Evolutionary conservation across 148 eudicot genomes (phyloP).

Genomic region (Camellia lanceoleosa): DNA sequence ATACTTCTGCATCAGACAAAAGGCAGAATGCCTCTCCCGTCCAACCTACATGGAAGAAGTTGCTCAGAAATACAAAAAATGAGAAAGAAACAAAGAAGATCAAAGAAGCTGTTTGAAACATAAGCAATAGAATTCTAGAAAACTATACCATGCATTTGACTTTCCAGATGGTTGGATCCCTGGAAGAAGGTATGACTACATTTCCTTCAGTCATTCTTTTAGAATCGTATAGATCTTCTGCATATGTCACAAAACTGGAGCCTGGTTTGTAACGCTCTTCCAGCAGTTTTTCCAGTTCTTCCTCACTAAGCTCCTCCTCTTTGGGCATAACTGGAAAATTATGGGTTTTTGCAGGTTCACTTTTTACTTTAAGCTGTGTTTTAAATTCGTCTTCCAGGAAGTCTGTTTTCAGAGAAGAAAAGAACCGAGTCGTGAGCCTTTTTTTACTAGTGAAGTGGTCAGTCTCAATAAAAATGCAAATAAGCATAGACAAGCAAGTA

Average conservation of each 20-base stretch:
- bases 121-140: neutral
- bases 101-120: neutral
- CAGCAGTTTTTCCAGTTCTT: slow-evolving; percentile 65
- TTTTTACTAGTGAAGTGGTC: neutral
- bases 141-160: slow-evolving; percentile 90
- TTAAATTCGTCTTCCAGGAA: slow-evolving; percentile 48
- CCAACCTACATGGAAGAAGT: slow-evolving; percentile 59
- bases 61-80: slow-evolving; percentile 12
- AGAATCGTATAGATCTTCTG: slow-evolving; percentile 61
- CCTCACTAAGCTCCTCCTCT: slow-evolving; percentile 80
- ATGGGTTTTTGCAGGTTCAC: slow-evolving; percentile 46
- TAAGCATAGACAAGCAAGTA: neutral
- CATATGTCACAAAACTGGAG: slow-evolving; percentile 63
- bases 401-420: slow-evolving; percentile 34
- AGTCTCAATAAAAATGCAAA: neutral
- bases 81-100: neutral
- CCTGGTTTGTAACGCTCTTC: slow-evolving; percentile 78
- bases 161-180: slow-evolving; percentile 77
- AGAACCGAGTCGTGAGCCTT: neutral
- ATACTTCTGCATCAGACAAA: slow-evolving; percentile 87
- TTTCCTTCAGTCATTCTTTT: slow-evolving; percentile 38
- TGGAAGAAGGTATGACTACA: slow-evolving; percentile 36
- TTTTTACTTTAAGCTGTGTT: slow-evolving; percentile 28
- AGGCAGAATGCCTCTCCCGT: slow-evolving; percentile 82
- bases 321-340: slow-evolving; percentile 55